Evolutionary conservation across 768 basidiomycete genomes (phyloP).

Genomic region (Trametes meyenii): DNA sequence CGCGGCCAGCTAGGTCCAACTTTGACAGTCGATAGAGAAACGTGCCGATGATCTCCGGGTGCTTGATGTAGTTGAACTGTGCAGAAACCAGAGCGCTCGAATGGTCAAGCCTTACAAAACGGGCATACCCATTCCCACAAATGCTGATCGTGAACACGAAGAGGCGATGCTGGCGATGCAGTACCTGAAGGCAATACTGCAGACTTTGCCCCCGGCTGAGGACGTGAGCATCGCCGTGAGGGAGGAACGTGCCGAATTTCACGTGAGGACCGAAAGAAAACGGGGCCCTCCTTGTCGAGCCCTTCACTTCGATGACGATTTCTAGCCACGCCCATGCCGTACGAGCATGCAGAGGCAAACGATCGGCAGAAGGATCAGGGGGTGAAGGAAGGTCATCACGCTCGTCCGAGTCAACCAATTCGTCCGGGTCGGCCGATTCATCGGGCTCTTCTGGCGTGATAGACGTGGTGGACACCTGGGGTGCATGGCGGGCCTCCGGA

Average conservation of each 20-base stretch:
- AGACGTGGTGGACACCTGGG: too few relatives aligned
- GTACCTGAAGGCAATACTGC: background rate
- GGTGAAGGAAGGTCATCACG: too few relatives aligned
- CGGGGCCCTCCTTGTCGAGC: too few relatives aligned
- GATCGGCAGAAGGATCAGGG: background rate
- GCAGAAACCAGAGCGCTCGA: background rate
- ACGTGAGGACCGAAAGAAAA: background rate
- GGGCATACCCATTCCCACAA: background rate
- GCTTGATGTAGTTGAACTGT: slow-evolving; percentile 3
- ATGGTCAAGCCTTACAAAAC: slow-evolving; percentile 1
- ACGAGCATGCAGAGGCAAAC: background rate
- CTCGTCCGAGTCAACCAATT: too few relatives aligned
- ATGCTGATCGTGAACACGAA: background rate
- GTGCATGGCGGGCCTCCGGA: too few relatives aligned
- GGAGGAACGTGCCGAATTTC: background rate
- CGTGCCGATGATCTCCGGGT: background rate
- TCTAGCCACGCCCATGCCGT: background rate
- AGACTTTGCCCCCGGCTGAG: background rate
- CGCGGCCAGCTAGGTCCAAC: background rate
- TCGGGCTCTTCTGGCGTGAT: too few relatives aligned
- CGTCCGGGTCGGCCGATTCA: too few relatives aligned
- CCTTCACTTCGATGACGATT: background rate
- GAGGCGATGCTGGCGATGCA: background rate
- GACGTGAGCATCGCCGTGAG: background rate
- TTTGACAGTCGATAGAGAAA: slow-evolving; percentile 4